These are phyloP conservation scores for Aureobasidium lini DNA, from an alignment of 2,329 filamentous ascomycete genomes.

Conservation along the genomic window DNA sequence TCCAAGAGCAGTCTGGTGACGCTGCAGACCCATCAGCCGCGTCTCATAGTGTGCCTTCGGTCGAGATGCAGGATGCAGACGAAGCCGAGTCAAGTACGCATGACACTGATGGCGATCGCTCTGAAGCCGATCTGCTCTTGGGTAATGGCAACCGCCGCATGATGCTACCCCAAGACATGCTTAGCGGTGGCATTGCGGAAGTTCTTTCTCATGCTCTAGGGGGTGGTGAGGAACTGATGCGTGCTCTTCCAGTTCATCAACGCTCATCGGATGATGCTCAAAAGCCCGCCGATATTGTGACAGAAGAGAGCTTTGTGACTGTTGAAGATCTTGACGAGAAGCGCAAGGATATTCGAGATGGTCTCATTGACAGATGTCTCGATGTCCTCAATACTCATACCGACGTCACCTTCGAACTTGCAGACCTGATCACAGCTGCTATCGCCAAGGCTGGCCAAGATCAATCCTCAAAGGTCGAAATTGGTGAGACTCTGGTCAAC, in stretches of 20 bases:
- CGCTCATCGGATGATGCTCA: slow-evolving; percentile 1
- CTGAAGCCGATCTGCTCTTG: background rate
- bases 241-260: slow-evolving; percentile 7
- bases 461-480: slow-evolving; percentile 57
- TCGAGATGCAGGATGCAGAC: slow-evolving; percentile 33
- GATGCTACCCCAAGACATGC: slow-evolving; percentile 5
- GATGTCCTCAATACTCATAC: slow-evolving; percentile 85
- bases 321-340: slow-evolving; percentile 74
- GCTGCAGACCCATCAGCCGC: background rate
- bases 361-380: slow-evolving; percentile 80
- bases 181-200: slow-evolving; percentile 7
- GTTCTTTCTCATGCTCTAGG: slow-evolving; percentile 11
- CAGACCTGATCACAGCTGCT: slow-evolving; percentile 74
- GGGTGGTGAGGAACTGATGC: slow-evolving; percentile 8
- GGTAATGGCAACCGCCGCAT: slow-evolving; percentile 7
- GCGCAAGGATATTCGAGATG: slow-evolving; percentile 62
- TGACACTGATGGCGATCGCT: slow-evolving; percentile 12
- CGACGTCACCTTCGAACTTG: slow-evolving; percentile 80
- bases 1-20: background rate
- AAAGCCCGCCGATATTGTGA: slow-evolving; percentile 13
- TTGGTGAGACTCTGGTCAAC: slow-evolving; percentile 74
- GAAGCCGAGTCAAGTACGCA: slow-evolving; percentile 14
- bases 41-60: slow-evolving; percentile 20
- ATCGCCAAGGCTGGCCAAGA: slow-evolving; percentile 52
- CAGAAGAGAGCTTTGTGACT: slow-evolving; percentile 43